Percentiles rank a stretch among this genome's conserved stretches.
Evolutionary conservation across 768 basidiomycete genomes (phyloP).

Genomic region (Suillus alpinus): DNA sequence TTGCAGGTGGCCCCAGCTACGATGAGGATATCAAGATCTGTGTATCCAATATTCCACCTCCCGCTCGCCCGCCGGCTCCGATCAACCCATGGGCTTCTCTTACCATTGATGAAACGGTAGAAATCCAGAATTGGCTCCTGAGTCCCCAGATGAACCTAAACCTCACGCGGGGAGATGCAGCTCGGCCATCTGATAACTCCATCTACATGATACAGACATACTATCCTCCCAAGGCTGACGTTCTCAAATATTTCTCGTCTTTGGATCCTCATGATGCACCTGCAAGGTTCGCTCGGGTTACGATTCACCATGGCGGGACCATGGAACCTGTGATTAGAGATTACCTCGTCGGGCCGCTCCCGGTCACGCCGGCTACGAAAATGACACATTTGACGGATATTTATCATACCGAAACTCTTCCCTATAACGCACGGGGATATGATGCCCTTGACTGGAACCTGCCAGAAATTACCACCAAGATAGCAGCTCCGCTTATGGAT

Average conservation of each 20-base stretch:
- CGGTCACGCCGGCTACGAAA: conserved; percentile 37
- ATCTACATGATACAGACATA: conserved; percentile 49
- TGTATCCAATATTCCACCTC: conserved; percentile 25
- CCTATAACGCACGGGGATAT: conserved; percentile 50
- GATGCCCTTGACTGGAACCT: conserved; percentile 23
- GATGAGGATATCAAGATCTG: conserved; percentile 33
- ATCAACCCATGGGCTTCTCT: conserved; percentile 55
- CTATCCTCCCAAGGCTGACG: conserved; percentile 46
- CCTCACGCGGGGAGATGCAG: conserved; percentile 37
- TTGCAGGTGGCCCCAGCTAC: neutral
- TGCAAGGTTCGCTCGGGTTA: conserved; percentile 43
- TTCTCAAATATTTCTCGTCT: conserved; percentile 44
- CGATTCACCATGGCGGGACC: conserved; percentile 47
- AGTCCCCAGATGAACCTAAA: conserved; percentile 42
- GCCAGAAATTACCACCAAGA: conserved; percentile 26
- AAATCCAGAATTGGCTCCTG: conserved; percentile 46
- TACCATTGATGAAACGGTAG: conserved; percentile 39
- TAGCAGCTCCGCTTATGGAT: conserved; percentile 37
- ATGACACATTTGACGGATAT: conserved; percentile 45
- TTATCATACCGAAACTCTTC: conserved; percentile 50
- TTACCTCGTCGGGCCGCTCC: conserved; percentile 59
- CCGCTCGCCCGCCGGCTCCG: conserved; percentile 39
- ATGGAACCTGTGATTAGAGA: conserved; percentile 43
- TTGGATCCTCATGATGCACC: conserved; percentile 29
- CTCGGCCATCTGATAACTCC: conserved; percentile 45